phyloP scores from a whole-genome alignment of 305 asterid species.

The Fraxinus greggii region DNA sequence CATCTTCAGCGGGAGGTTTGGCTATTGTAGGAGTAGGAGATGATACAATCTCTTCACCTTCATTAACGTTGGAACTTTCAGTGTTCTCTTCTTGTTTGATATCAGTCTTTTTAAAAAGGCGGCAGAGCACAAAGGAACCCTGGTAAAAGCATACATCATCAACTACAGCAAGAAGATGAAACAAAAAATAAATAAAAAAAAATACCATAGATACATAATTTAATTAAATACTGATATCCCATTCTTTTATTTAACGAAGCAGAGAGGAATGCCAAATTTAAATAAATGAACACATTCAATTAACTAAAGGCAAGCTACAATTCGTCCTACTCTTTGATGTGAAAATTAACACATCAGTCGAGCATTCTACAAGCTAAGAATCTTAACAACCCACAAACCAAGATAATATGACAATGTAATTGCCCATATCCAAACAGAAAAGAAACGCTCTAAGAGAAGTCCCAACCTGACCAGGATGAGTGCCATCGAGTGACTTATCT shows the following conservation, averaged over 20 bases:
- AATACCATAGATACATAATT: neutral
- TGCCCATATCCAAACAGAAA: neutral
- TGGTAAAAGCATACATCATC: conserved; percentile 30
- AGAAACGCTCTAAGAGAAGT: neutral
- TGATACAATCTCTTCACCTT: conserved; percentile 42
- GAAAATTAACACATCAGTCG: neutral
- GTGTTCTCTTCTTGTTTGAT: conserved; percentile 54
- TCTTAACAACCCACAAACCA: neutral
- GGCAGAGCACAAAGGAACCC: conserved; percentile 89
- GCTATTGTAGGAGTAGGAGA: conserved; percentile 53
- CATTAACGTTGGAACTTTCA: conserved; percentile 44
- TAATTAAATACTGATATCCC: neutral
- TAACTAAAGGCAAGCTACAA: neutral
- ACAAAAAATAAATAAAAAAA: neutral
- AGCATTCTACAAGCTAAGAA: neutral
- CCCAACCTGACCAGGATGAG: conserved; percentile 89
- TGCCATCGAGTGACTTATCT: conserved; percentile 80
- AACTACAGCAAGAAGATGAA: conserved; percentile 2
- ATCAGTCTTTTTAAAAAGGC: conserved; percentile 76
- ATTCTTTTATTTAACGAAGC: neutral
- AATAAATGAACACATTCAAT: neutral
- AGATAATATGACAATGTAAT: neutral
- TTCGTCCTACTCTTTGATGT: neutral
- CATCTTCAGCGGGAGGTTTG: conserved; percentile 52
- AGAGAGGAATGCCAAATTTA: neutral